A percentile compares a stretch with the other conserved stretches of the same genome.
Evolutionary conservation across 495 filamentous ascomycete genomes (phyloP).

Genomic region (Baudoinia panamericana): DNA sequence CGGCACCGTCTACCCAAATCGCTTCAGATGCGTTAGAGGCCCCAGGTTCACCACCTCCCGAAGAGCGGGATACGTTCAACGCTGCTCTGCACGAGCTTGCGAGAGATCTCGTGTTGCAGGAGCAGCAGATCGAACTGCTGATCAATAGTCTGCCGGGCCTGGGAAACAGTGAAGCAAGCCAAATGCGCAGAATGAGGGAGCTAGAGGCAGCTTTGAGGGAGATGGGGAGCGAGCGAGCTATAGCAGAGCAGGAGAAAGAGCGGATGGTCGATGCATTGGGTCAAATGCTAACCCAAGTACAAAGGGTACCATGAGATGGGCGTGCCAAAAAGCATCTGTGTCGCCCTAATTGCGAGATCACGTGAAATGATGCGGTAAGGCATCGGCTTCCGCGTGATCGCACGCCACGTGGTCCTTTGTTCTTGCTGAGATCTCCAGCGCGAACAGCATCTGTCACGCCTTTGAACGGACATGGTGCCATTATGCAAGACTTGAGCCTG

Average conservation of each 20-base stretch:
- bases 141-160: constrained; percentile 77
- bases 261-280: constrained; percentile 55
- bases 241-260: constrained; percentile 60
- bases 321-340: no score
- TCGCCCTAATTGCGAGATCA: no score
- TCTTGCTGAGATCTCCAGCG: no score
- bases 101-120: constrained; percentile 74
- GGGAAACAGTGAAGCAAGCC: constrained; percentile 69
- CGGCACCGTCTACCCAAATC: background rate
- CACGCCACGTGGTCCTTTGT: no score
- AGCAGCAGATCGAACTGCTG: constrained; percentile 85
- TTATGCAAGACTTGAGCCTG: no score
- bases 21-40: no score
- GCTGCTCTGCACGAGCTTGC: constrained; percentile 67
- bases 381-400: no score
- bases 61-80: constrained; percentile 53
- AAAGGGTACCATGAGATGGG: background rate
- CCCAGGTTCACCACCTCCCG: constrained; percentile 31
- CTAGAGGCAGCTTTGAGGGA: constrained; percentile 62
- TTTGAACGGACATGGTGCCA: no score
- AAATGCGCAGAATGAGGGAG: constrained; percentile 58
- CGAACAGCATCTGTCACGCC: no score
- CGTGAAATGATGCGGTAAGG: no score
- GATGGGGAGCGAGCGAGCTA: constrained; percentile 57
- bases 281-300: constrained; percentile 29